Evolutionary conservation across 2,329 filamentous ascomycete species (phyloP), one percentile per base, ranked within the genome.

Genomic region (Fusarium sp.): DNA sequence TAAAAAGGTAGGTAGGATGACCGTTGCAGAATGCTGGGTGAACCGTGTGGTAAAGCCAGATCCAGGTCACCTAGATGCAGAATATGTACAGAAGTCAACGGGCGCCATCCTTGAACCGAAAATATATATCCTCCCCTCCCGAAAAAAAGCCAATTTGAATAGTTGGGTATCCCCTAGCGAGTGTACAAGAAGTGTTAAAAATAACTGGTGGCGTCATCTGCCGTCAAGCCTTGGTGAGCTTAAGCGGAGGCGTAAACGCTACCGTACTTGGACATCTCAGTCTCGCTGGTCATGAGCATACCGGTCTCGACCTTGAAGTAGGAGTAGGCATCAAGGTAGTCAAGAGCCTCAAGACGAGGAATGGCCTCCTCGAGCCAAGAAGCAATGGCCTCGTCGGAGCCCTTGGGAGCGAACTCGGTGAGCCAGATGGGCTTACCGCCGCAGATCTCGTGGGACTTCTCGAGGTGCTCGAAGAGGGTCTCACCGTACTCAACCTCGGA

Each of bases 371-470:
- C 58, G 61, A 91, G 79, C 82, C 89, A 90, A 37, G 65, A 65
- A 67, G 77, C 77, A 65, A 83, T 77, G 9, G 82, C 79, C 42
- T 56, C 46, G 23, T 81, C 79, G 54, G 78, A 79, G 61, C 82
- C 84, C 34, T 79, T 75, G 55, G 87, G 84, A 25, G 85, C 89
- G 70, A 91, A 91, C 83, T 91, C 89, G 58, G 88, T 90, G 58
- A 91, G 80, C 86, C 86, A 90, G 77, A 91, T 79, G 46, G 83
- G 82, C 81, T 78, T 80, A 44, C 79, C 74, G 76, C 55, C 67
- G 25, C 85, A 87, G 65, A 79, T 74, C 41, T 79, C 58, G 75
- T 85, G 71, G 64, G 85, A 84, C 30, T 81, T 65, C 64, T 81
- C 69, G 58, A 90, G 75, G 77, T 90, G 87, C 41, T 76, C 63